phyloP scores from a whole-genome alignment of 2,329 filamentous ascomycete genomes.

The Lachnum nothofagi region DNA sequence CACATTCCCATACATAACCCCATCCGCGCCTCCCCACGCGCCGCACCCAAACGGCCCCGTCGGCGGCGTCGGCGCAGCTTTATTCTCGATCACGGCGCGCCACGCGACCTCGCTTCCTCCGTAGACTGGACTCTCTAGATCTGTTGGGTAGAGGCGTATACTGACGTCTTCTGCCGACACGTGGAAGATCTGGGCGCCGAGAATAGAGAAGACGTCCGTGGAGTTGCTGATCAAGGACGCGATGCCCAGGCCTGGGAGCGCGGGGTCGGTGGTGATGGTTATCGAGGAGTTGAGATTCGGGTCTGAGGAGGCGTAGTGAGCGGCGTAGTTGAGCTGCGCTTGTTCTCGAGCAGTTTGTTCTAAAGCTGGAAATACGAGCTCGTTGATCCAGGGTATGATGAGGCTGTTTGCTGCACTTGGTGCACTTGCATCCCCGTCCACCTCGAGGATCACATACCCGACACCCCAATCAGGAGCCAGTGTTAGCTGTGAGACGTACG shows the following conservation, averaged over 20 bases:
- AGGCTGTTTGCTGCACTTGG: background rate
- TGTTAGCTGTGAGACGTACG: conserved; percentile 3
- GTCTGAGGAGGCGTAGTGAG: conserved; percentile 2
- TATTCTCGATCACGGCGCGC: background rate
- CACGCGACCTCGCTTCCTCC: too few species aligned
- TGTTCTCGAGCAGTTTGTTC: conserved; percentile 10
- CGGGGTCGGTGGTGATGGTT: conserved; percentile 2
- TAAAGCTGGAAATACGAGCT: conserved; percentile 5
- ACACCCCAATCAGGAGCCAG: conserved; percentile 14
- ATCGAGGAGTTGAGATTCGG: conserved; percentile 13
- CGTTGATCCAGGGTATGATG: conserved; percentile 3
- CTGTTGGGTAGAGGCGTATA: conserved; percentile 1
- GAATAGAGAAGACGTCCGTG: conserved; percentile 3
- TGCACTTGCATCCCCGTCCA: background rate
- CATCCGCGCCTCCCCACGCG: conserved; percentile 1
- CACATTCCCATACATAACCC: conserved; percentile 28
- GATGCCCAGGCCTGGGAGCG: conserved; percentile 6
- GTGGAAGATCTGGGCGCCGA: background rate
- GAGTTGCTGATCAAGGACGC: conserved; percentile 8
- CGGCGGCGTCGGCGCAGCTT: background rate
- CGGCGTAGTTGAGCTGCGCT: conserved; percentile 3
- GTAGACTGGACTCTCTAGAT: background rate
- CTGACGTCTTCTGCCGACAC: background rate
- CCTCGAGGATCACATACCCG: conserved; percentile 8
- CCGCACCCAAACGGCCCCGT: background rate